Evolutionary conservation across 1,284 basidiomycete species (phyloP), one percentile per base, ranked within the genome.

Genomic region (Cryptococcus depauperatus): DNA sequence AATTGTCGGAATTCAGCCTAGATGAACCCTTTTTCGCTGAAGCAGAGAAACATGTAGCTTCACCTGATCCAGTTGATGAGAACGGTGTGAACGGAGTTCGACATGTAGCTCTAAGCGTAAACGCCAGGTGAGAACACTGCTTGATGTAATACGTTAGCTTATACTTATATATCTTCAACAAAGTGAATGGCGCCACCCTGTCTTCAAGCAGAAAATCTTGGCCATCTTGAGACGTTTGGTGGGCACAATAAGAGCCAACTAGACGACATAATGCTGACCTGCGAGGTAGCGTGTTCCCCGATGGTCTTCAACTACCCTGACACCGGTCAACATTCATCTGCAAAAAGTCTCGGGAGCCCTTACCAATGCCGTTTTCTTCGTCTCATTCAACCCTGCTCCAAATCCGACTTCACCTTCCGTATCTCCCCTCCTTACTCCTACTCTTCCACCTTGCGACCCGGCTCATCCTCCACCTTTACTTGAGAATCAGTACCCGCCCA

Each of bases 311-410:
- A 42, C 59, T 3, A 37, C 48, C 16, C 57, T 73, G 40, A 63
- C 55, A 27, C 62, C 67, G 3, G 70, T 76, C 29, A 73, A 76
- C 35, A 68, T 90, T 47, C 75, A 75, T 47, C 77, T 92, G 54
- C 75, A 75, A 59, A 90, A 84, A 67, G 83, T 88, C n/a, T 85
- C 89, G 8, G 90, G 91, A 13, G 84, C 87, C 16, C 71, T 93
- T 56, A 96, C 91, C 35, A 96, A 96, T 65, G 84, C 87, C 50
- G 88, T 96, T 44, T 95, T 89, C 71, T 96, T 95, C 70, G 82
- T 95, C 41, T 85, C 74, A 16, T 75, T 70, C 62, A 73, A 69
- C 47, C 69, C 63, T 6, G 56, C 57, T 14, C 59, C 63, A 7
- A 54, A 54, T 46, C 64, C 63, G 5, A 64, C 61, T 1, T 65